phyloP scores from a whole-genome alignment of 306 rosid species.

The Oxytropis ochrocephala region DNA sequence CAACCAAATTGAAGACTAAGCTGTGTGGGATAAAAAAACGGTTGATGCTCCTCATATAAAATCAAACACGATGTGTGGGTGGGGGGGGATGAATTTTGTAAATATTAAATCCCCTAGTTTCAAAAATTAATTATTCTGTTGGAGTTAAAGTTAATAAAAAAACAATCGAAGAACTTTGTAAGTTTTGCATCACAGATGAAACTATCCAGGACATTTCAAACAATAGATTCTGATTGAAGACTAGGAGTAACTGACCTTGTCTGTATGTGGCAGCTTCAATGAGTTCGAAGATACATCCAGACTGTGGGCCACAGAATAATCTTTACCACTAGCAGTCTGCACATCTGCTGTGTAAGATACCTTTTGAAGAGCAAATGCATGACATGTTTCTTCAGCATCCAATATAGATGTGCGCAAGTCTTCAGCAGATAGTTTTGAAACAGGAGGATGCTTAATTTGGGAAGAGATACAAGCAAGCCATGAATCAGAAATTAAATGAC shows the following conservation, averaged over 20 bases:
- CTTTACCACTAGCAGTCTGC: conserved; percentile 31
- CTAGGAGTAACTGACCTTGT: conserved; percentile 46
- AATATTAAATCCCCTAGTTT: background rate
- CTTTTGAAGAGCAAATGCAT: conserved; percentile 61
- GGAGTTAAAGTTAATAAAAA: background rate
- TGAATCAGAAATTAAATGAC: conserved; percentile 48
- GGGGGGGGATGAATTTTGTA: background rate
- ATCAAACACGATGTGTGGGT: background rate
- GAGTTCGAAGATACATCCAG: conserved; percentile 38
- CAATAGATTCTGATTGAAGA: conserved; percentile 2
- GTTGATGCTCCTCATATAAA: background rate
- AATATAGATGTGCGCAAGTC: conserved; percentile 54
- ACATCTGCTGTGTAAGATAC: conserved; percentile 33
- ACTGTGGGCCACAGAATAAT: conserved; percentile 21
- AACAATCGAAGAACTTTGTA: background rate
- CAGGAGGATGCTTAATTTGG: conserved; percentile 27
- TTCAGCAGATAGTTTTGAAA: conserved; percentile 35
- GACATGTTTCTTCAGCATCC: conserved; percentile 90
- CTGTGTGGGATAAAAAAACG: background rate
- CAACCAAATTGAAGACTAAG: background rate
- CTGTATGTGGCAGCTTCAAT: conserved; percentile 34
- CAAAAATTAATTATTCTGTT: background rate
- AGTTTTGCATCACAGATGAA: background rate
- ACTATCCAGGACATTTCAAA: background rate
- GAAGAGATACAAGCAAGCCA: conserved; percentile 52